phyloP scores from a whole-genome alignment of 306 rosid species.

The Gynostemma pentaphyllum region DNA sequence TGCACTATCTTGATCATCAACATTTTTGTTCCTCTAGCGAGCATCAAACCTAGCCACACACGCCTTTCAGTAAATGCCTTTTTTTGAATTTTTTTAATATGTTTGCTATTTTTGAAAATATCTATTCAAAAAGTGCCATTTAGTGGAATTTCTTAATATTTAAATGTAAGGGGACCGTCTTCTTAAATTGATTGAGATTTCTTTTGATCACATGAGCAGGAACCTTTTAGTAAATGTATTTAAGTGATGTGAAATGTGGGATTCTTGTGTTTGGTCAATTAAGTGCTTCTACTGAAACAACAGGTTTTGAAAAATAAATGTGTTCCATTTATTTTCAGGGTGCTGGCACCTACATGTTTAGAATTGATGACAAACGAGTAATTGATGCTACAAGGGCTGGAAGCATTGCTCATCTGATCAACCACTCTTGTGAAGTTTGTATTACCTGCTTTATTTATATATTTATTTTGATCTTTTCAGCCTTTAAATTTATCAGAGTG shows the following conservation, averaged over 20 bases:
- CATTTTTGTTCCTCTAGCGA: no score
- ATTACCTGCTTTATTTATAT: background rate
- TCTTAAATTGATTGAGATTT: background rate
- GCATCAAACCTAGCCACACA: no score
- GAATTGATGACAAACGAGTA: constrained; percentile 89
- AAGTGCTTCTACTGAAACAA: background rate
- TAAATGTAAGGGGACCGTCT: background rate
- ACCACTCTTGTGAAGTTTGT: constrained; percentile 95
- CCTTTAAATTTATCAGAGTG: background rate
- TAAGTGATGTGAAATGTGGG: background rate
- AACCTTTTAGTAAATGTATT: background rate
- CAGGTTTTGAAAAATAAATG: constrained; percentile 2
- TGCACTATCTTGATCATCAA: background rate
- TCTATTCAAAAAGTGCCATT: no score
- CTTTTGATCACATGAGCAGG: background rate
- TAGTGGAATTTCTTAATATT: no score
- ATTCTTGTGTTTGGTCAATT: background rate
- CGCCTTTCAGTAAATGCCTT: background rate
- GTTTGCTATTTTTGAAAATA: background rate
- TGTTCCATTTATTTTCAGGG: constrained; percentile 53
- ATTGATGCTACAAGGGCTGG: constrained; percentile 99
- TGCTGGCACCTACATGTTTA: constrained; percentile 98
- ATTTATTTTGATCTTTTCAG: background rate
- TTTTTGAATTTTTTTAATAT: background rate
- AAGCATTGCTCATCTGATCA: constrained; percentile 96